Conservation (phyloP, 495 filamentous ascomycete species). For the Lindgomyces ingoldianus region DNA sequence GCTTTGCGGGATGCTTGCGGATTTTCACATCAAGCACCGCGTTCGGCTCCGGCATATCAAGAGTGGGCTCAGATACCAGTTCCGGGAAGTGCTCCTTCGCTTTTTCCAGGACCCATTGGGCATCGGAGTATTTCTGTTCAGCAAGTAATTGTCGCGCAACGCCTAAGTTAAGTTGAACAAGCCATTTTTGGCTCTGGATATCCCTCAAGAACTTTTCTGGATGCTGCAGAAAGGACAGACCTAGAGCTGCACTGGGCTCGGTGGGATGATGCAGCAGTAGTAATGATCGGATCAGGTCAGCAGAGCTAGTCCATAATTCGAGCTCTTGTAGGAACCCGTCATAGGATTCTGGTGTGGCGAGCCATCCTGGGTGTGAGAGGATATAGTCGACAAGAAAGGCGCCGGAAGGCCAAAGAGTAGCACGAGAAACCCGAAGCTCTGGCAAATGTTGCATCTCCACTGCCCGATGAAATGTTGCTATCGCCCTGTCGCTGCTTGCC, state of each 20-base stretch:
- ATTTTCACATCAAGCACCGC: not conserved
- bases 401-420: constrained; percentile 7
- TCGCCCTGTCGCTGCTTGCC: not conserved
- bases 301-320: not conserved
- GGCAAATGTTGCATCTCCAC: not conserved
- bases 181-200: not conserved
- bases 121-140: constrained; percentile 29
- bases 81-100: constrained; percentile 31
- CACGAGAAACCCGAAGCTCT: not conserved
- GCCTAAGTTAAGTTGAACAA: constrained; percentile 29
- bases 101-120: constrained; percentile 26
- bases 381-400: constrained; percentile 10
- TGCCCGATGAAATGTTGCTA: constrained; percentile 19
- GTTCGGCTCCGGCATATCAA: not conserved
- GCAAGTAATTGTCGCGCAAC: constrained; percentile 27
- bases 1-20: not conserved
- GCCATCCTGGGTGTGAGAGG: not conserved
- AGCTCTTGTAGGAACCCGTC: constrained; percentile 13
- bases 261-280: constrained; percentile 26
- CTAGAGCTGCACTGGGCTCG: constrained; percentile 18
- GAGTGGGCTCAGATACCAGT: constrained; percentile 3
- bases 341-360: constrained; percentile 1
- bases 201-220: not conserved
- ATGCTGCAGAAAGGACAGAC: constrained; percentile 18
- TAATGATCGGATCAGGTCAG: not conserved